A percentile compares a stretch with the other conserved stretches of the same genome.
Conservation (phyloP, 2,329 filamentous ascomycete species). For the Ceratocystis cubensis region DNA sequence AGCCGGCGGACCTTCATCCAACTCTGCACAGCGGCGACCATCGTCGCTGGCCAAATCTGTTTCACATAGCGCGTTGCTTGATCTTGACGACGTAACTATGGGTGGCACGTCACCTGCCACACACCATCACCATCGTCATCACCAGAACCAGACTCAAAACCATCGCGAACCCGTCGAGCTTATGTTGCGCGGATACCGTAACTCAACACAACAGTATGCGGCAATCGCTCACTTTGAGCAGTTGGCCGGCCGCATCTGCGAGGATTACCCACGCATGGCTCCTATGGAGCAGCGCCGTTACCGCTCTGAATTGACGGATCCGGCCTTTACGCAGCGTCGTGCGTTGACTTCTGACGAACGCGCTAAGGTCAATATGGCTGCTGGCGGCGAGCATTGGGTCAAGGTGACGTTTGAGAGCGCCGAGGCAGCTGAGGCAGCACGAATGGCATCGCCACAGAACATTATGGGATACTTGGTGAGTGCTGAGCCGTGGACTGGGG, state of each 20-base stretch:
- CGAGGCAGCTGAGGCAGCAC: conserved; percentile 56
- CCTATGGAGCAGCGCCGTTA: conserved; percentile 57
- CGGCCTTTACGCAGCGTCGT: conserved; percentile 52
- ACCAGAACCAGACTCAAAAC: conserved; percentile 20
- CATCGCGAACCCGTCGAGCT: conserved; percentile 53
- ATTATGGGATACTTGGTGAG: conserved; percentile 59
- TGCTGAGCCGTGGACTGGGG: conserved; percentile 56
- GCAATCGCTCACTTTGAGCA: conserved; percentile 81
- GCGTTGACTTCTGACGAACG: conserved; percentile 61
- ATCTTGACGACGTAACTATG: conserved; percentile 11
- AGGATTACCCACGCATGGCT: conserved; percentile 85
- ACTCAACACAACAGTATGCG: conserved; percentile 59
- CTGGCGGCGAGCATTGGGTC: conserved; percentile 84
- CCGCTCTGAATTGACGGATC: conserved; percentile 61
- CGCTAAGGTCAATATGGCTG: conserved; percentile 65
- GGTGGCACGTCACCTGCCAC: conserved; percentile 29
- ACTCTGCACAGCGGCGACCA: conserved; percentile 6
- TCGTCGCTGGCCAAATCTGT: conserved; percentile 20
- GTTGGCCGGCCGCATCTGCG: conserved; percentile 74
- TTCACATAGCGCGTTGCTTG: conserved; percentile 26
- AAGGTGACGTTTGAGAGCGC: conserved; percentile 69
- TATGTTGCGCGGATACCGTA: conserved; percentile 68
- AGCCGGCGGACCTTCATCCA: not conserved
- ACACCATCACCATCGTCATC: conserved; percentile 25
- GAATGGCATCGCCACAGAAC: conserved; percentile 57